phyloP scores from a whole-genome alignment of 2,329 filamentous ascomycete species.

The Apiospora pterosperma region DNA sequence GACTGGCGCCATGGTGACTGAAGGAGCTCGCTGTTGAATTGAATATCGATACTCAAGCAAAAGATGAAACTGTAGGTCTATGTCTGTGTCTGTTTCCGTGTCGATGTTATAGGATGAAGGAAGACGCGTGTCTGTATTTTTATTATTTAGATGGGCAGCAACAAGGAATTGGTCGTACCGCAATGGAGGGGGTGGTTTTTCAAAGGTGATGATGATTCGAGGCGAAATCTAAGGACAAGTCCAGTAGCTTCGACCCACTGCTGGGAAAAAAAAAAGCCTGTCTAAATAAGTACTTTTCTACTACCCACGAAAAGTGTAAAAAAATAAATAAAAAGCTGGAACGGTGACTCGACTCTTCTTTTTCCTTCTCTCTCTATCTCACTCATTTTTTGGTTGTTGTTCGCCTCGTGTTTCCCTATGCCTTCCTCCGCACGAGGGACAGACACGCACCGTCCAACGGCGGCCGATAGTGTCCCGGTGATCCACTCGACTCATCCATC shows the following conservation, averaged over 20 bases:
- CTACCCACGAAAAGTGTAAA: not conserved
- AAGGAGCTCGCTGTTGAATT: not conserved
- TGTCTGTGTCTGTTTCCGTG: not conserved
- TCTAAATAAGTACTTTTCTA: too few species aligned
- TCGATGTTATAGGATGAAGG: not conserved
- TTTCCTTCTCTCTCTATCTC: not conserved
- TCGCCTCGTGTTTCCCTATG: too few species aligned
- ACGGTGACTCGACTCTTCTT: not conserved
- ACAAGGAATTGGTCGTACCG: not conserved
- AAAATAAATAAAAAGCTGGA: not conserved
- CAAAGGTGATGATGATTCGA: not conserved
- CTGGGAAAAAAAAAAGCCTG: not conserved
- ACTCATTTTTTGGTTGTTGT: too few species aligned
- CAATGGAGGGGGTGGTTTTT: not conserved
- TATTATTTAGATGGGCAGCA: too few species aligned
- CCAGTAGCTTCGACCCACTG: not conserved
- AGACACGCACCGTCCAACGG: not conserved
- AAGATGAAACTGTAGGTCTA: not conserved
- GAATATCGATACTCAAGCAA: not conserved
- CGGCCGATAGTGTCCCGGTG: not conserved
- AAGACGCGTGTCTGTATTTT: not conserved
- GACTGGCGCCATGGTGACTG: conserved; percentile 43
- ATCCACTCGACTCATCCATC: not conserved
- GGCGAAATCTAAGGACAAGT: not conserved
- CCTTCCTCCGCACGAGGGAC: too few species aligned